Evolutionary conservation across 768 basidiomycete genomes (phyloP).

Genomic region (Suillus spraguei): DNA sequence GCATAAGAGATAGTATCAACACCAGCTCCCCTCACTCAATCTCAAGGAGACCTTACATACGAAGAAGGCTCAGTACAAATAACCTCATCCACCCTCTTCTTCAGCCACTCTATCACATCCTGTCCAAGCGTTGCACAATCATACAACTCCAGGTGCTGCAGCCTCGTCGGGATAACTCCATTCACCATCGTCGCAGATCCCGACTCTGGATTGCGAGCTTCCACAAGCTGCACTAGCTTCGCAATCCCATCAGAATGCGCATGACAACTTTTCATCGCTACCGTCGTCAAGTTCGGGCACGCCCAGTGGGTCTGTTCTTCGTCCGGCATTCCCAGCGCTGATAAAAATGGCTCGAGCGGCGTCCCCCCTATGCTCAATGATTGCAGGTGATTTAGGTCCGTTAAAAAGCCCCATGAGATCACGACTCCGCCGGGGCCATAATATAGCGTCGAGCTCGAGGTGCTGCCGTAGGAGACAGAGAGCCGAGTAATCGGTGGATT

Average conservation of each 20-base stretch:
- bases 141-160: conserved; percentile 62
- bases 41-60: conserved; percentile 43
- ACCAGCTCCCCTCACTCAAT: not conserved
- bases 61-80: conserved; percentile 59
- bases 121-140: conserved; percentile 67
- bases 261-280: conserved; percentile 68
- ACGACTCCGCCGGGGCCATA: conserved; percentile 60
- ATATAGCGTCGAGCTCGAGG: conserved; percentile 47
- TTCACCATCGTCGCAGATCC: conserved; percentile 38
- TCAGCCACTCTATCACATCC: conserved; percentile 73
- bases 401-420: conserved; percentile 68
- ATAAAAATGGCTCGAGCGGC: conserved; percentile 63
- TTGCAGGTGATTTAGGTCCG: conserved; percentile 58
- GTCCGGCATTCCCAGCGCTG: conserved; percentile 59
- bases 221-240: conserved; percentile 72
- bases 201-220: conserved; percentile 65
- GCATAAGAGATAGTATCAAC: conserved; percentile 7
- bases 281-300: conserved; percentile 60
- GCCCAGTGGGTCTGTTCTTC: conserved; percentile 62
- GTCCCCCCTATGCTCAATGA: conserved; percentile 66
- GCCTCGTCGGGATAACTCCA: conserved; percentile 52
- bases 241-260: conserved; percentile 64
- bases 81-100: conserved; percentile 60
- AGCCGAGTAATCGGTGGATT: conserved; percentile 60
- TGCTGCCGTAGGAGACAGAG: conserved; percentile 60